Evolutionary conservation across 2,329 filamentous ascomycete species (phyloP), one percentile per base, ranked within the genome.

Genomic region (Cadophora sp.): DNA sequence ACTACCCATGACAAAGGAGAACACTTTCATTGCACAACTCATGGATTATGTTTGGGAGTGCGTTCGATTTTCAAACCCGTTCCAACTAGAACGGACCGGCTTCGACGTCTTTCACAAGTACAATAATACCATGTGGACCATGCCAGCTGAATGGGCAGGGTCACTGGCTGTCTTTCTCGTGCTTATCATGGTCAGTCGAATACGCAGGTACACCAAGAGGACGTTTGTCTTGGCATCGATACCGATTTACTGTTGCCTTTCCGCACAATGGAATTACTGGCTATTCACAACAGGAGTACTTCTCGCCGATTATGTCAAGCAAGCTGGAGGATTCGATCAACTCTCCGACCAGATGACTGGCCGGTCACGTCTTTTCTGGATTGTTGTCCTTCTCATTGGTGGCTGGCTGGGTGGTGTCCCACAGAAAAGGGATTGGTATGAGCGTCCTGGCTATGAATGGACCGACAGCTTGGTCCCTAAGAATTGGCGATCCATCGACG

Each of bases 191-290:
- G 63, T 65, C 29, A 59, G 63, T 31, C 51, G 63, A 27, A 65
- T 65, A 51, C 63, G 55, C 5, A 65, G 34, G 27, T 65, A 65
- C 55, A 60, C 27, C 1, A 65, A 31, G 14, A 26, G 63, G 58
- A 60, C 63, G 9, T 51, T 65, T 5, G 51, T 65, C 27, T 37
- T 65, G 29, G 27, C 27, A 16, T 22, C 48, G 4, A 43, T 65
- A 16, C 63, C 63, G 7, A 27, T 46, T 19, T 65, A 65, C 29
- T 65, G 24, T 56, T 65, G 53, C 51, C 53, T 65, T 26, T 59
- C 63, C 12, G 63, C 63, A 16, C 46, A 65, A 37, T 65, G 63
- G 63, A 65, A 65, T 24, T 65, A 65, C 29, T 65, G 63, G 63
- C 63, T 65, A 16, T 65, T 65, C 53, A 65, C 63, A 7, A 65